A percentile compares a stretch with the other conserved stretches of the same genome.
Evolutionary conservation across 352 stramenopile genomes (phyloP).

Genomic region (Aphanomyces invadans): DNA sequence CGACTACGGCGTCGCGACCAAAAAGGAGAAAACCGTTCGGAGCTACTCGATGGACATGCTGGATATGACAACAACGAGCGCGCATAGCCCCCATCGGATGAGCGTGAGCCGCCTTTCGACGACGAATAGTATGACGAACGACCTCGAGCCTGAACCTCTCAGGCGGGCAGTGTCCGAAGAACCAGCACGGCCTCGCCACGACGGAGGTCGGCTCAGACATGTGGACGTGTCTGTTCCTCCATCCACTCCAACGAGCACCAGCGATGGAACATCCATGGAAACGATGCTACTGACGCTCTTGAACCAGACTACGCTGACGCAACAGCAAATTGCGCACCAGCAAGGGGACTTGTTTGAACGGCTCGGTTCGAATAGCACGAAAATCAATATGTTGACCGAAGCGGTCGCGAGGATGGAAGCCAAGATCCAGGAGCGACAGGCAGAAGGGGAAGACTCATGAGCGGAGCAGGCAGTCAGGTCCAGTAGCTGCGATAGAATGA

Average conservation of each 20-base stretch:
- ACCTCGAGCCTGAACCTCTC: no score
- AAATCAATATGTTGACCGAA: conserved; percentile 69
- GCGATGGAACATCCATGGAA: conserved; percentile 38
- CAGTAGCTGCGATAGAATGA: no score
- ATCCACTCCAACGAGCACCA: background rate
- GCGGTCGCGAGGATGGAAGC: conserved; percentile 71
- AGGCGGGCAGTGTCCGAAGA: no score
- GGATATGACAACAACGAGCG: background rate
- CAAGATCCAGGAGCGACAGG: conserved; percentile 47
- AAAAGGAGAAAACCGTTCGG: background rate
- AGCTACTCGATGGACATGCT: conserved; percentile 11
- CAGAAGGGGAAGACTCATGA: background rate
- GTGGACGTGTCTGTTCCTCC: no score
- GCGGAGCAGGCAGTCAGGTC: no score
- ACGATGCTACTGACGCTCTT: conserved; percentile 67
- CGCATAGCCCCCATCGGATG: background rate
- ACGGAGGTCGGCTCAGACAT: no score
- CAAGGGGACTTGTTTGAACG: conserved; percentile 61
- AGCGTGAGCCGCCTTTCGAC: background rate
- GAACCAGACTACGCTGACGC: conserved; percentile 76
- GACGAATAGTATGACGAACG: no score
- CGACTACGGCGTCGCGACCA: background rate
- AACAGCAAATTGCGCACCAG: conserved; percentile 70
- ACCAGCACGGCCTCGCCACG: no score
- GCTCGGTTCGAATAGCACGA: conserved; percentile 52